These are phyloP conservation scores for Creolimax fragrantissima DNA, from an alignment of 78 protist species.

Conservation along the genomic window DNA sequence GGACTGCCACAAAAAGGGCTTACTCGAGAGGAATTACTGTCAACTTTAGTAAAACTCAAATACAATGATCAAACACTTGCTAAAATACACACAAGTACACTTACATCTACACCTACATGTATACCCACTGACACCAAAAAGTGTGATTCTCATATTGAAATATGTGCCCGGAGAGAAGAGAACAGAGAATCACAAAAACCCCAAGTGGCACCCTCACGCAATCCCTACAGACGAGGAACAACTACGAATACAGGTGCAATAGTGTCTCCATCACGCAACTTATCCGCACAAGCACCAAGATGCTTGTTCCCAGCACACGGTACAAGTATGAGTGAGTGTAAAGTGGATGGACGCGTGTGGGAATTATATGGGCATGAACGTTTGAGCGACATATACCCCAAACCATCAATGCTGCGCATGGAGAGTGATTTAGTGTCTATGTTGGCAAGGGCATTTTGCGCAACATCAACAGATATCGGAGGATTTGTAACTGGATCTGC, in stretches of 20 bases:
- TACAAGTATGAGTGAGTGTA: background rate
- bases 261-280: too few species aligned
- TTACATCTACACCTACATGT: too few species aligned
- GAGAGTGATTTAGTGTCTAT: background rate
- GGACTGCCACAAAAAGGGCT: background rate
- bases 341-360: background rate
- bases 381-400: background rate
- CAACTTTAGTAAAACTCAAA: background rate
- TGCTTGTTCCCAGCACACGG: too few species aligned
- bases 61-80: background rate
- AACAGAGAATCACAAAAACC: too few species aligned
- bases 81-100: too few species aligned
- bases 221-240: too few species aligned
- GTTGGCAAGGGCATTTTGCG: background rate
- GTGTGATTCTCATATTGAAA: too few species aligned
- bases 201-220: too few species aligned
- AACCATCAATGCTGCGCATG: background rate
- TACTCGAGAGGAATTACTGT: background rate
- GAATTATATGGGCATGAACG: background rate
- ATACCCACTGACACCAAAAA: too few species aligned
- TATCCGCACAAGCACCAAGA: too few species aligned
- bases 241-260: too few species aligned
- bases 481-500: background rate
- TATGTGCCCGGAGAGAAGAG: too few species aligned
- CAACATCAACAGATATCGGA: background rate